Evolutionary conservation across 2,329 filamentous ascomycete genomes (phyloP).

Genomic region (Clarireedia paspali): DNA sequence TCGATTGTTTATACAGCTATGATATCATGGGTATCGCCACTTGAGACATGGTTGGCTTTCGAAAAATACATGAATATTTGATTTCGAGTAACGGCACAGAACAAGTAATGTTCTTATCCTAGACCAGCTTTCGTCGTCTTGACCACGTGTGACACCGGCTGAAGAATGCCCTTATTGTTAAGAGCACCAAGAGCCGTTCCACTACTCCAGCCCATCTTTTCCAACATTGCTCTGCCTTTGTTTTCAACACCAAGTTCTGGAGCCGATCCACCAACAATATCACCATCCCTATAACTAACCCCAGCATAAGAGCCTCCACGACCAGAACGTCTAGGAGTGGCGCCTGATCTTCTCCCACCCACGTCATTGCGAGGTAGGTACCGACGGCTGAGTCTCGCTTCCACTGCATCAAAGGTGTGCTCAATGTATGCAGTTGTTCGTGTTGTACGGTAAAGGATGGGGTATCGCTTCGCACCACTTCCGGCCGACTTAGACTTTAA

Average conservation of each 20-base stretch:
- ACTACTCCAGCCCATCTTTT: constrained; percentile 94
- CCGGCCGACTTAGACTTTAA: constrained; percentile 82
- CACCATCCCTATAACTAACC: constrained; percentile 68
- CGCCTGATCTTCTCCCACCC: constrained; percentile 26
- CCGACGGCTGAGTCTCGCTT: constrained; percentile 40
- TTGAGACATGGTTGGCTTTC: too few species aligned
- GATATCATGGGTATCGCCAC: too few species aligned
- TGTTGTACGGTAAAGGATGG: constrained; percentile 67
- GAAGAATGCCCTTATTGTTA: constrained; percentile 82
- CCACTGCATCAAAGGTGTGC: constrained; percentile 42
- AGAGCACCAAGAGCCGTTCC: constrained; percentile 75
- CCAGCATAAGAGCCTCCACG: constrained; percentile 31
- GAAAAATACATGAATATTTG: background rate
- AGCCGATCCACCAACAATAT: constrained; percentile 77
- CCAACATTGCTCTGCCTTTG: constrained; percentile 76
- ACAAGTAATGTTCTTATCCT: constrained; percentile 35
- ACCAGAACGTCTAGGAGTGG: constrained; percentile 19
- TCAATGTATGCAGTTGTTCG: constrained; percentile 56
- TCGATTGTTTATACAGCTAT: too few species aligned
- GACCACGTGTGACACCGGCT: constrained; percentile 79
- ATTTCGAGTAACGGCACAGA: background rate
- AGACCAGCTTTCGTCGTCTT: constrained; percentile 81
- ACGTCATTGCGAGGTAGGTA: constrained; percentile 49
- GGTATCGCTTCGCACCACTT: constrained; percentile 63
- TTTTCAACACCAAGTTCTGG: constrained; percentile 79